Evolutionary conservation across 805 yeast genomes (phyloP), one percentile per base, ranked within the genome.

Genomic region (Cyberlindnera maritima): DNA sequence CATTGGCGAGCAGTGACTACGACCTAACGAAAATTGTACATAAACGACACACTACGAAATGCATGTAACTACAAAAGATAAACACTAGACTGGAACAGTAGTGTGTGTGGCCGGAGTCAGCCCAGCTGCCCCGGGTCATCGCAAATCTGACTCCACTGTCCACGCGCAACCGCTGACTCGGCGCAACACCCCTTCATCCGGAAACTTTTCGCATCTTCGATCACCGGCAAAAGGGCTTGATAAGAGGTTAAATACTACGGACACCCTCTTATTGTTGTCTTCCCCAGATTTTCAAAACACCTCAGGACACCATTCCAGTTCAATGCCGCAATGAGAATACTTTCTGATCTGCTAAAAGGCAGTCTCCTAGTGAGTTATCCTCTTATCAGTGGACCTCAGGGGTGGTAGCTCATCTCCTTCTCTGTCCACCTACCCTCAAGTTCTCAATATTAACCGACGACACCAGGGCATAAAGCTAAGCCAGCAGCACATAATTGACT

Each of bases 401-500:
- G 19, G 18, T 21, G n/a, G n/a, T n/a, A n/a, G 25, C 25, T 21
- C 25, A 21, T 21, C 25, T 21, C 18, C 4, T 31, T 10, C 19
- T 32, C 20, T 32, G 35, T 15, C 20, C 35, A 32, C 20, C 10
- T 4, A 32, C 19, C 7, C 31, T n/a, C 31, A 28, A 7, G n/a
- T 28, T 21, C 25, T 21, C 25, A 5, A 21, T 21, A 21, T 21
- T 21, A 21, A 21, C 25, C 25, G 8, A 5, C 5, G 8, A 28
- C n/a, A 5, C 31, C 8, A 53, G 58, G 63, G 61, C 2, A 7
- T 58, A 17, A 53, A 44, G 38, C 47, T 42, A n/a, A 50, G 57
- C 4, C 40, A 34, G 31, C 21, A 44, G n/a, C 62, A 60, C 41
- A 47, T 58, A 12, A 6, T 58, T 2, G 50, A 58, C 14, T 29